Percentiles rank a stretch among this genome's conserved stretches.
These are phyloP conservation scores for Pezicula carpinea DNA, from an alignment of 2,329 filamentous ascomycete species.

Conservation along the genomic window DNA sequence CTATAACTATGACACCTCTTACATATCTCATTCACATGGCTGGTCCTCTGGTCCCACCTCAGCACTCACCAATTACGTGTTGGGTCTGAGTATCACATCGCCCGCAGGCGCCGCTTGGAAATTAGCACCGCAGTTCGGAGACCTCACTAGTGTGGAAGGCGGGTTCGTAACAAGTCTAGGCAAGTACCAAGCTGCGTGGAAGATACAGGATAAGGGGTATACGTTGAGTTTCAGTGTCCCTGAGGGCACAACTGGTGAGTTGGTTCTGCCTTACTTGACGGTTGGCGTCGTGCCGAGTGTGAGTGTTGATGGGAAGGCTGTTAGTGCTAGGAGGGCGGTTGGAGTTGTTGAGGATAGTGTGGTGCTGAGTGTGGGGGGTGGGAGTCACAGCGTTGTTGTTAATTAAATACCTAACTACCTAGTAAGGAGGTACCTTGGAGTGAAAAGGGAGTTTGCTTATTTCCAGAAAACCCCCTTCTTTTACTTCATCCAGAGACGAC, in stretches of 20 bases:
- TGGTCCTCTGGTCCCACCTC: slow-evolving; percentile 41
- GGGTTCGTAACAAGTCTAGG: slow-evolving; percentile 33
- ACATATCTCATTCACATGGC: slow-evolving; percentile 41
- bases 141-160: slow-evolving; percentile 30
- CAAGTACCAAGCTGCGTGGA: slow-evolving; percentile 21
- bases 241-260: slow-evolving; percentile 3
- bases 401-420: too few relatives aligned
- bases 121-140: slow-evolving; percentile 33
- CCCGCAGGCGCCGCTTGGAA: slow-evolving; percentile 29
- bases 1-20: slow-evolving; percentile 41
- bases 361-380: slow-evolving; percentile 6
- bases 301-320: slow-evolving; percentile 7
- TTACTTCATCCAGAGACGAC: too few relatives aligned
- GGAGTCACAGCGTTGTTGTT: slow-evolving; percentile 6
- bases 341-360: neutral
- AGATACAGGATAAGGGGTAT: neutral
- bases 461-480: too few relatives aligned
- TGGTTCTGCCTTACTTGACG: slow-evolving; percentile 5
- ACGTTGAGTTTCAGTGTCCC: slow-evolving; percentile 3
- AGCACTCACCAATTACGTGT: slow-evolving; percentile 35
- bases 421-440: too few relatives aligned
- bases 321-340: neutral
- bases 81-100: slow-evolving; percentile 33
- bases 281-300: neutral
- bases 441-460: neutral